phyloP scores from a whole-genome alignment of 441 rosid genomes.

The Codiaeum variegatum region DNA sequence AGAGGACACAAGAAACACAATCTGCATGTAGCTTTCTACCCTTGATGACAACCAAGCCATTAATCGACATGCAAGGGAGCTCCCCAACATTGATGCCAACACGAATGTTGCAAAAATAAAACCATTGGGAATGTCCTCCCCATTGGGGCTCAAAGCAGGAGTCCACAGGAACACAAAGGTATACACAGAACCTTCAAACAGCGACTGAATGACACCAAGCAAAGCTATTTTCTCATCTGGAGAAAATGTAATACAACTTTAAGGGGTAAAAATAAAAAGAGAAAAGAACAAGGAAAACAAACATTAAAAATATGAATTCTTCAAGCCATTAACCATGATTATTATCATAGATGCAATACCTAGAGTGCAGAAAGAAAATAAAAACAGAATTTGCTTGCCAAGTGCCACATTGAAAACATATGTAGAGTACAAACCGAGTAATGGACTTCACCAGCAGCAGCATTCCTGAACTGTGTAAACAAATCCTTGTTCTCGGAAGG shows the following conservation, averaged over 20 bases:
- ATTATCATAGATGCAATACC: not conserved
- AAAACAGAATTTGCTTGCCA: slow-evolving; percentile 4
- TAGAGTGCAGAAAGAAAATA: slow-evolving; percentile 6
- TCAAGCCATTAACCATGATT: not conserved
- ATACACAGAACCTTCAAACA: slow-evolving; percentile 96
- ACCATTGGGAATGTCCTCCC: slow-evolving; percentile 91
- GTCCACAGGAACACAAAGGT: slow-evolving; percentile 97
- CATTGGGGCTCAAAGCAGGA: slow-evolving; percentile 88
- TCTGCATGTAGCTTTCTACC: slow-evolving; percentile 96
- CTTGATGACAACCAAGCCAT: slow-evolving; percentile 61
- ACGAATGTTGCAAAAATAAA: slow-evolving; percentile 92
- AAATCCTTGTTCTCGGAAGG: slow-evolving; percentile 80
- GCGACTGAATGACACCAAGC: slow-evolving; percentile 92
- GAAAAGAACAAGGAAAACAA: not conserved
- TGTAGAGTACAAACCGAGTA: not conserved
- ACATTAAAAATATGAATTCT: not conserved
- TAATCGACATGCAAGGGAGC: slow-evolving; percentile 86
- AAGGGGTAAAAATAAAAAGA: not conserved
- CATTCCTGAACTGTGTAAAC: slow-evolving; percentile 81
- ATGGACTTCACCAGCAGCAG: slow-evolving; percentile 63
- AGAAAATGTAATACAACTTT: not conserved
- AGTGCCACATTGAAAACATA: slow-evolving; percentile 1
- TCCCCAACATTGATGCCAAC: slow-evolving; percentile 95
- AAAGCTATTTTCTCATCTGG: slow-evolving; percentile 89
- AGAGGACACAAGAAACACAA: slow-evolving; percentile 70